phyloP scores from a whole-genome alignment of 148 eudicot species.

The Vaccinium myrtillus region DNA sequence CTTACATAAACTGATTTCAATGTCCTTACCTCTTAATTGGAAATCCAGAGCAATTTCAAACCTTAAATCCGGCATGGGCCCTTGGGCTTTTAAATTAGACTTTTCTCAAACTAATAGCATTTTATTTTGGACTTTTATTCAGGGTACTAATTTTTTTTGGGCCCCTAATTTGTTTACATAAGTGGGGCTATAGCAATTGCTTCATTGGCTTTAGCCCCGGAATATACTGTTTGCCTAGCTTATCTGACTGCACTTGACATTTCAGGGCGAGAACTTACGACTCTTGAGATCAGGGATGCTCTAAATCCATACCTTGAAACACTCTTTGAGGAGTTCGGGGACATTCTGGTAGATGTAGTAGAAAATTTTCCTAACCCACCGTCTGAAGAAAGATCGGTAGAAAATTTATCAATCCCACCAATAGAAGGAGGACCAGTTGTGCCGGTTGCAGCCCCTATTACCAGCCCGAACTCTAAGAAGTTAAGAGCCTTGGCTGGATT shows the following conservation, averaged over 20 bases:
- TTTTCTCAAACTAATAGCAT: neutral
- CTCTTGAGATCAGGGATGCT: conserved; percentile 85
- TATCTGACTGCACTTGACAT: conserved; percentile 10
- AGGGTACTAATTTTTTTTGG: neutral
- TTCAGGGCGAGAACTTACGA: conserved; percentile 81
- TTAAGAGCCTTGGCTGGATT: conserved; percentile 60
- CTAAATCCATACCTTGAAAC: conserved; percentile 70
- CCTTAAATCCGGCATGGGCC: neutral
- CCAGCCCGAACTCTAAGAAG: conserved; percentile 40
- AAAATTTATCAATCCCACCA: conserved; percentile 37
- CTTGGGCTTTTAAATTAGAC: neutral
- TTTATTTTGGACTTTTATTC: neutral
- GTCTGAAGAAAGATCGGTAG: conserved; percentile 32
- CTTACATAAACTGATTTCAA: neutral
- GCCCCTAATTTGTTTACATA: neutral
- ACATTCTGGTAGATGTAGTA: conserved; percentile 50
- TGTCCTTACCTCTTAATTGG: neutral
- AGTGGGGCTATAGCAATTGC: neutral
- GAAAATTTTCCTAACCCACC: conserved; percentile 66
- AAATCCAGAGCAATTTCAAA: neutral
- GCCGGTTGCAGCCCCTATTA: conserved; percentile 34
- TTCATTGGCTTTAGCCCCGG: neutral
- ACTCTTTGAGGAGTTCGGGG: conserved; percentile 58
- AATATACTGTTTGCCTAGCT: neutral
- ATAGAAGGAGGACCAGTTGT: conserved; percentile 29